A percentile compares a stretch with the other conserved stretches of the same genome.
Evolutionary conservation across 805 yeast genomes (phyloP).

Genomic region (Candida alai): DNA sequence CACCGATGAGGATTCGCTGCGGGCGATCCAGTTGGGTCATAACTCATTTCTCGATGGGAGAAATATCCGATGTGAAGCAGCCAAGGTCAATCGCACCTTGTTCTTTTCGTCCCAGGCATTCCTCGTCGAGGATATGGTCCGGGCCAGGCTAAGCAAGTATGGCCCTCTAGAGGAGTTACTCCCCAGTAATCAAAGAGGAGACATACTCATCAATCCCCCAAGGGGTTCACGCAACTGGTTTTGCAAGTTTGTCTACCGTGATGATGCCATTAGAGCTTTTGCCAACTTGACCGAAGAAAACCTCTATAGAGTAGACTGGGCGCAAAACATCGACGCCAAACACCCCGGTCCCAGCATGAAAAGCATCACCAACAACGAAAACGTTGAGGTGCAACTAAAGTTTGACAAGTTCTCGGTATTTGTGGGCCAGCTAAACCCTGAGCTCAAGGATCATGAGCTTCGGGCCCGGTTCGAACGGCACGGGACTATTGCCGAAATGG

Average conservation of each 20-base stretch:
- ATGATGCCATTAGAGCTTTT: constrained; percentile 84
- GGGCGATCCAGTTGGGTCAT: constrained; percentile 67
- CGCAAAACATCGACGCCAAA: constrained; percentile 65
- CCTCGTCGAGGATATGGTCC: constrained; percentile 30
- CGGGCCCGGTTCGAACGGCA: constrained; percentile 58
- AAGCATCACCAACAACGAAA: constrained; percentile 6
- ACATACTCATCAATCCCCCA: constrained; percentile 9
- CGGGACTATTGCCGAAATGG: constrained; percentile 59
- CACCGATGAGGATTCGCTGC: constrained; percentile 62
- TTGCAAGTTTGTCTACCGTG: constrained; percentile 73
- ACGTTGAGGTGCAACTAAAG: constrained; percentile 7
- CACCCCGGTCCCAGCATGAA: too few species aligned
- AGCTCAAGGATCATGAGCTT: constrained; percentile 53
- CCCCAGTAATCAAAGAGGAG: constrained; percentile 34
- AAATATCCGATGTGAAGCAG: constrained; percentile 81
- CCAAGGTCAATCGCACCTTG: constrained; percentile 85
- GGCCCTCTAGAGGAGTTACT: constrained; percentile 77
- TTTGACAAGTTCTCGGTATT: constrained; percentile 72
- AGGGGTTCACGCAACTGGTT: constrained; percentile 56
- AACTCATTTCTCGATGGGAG: constrained; percentile 69
- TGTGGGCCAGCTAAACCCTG: constrained; percentile 65
- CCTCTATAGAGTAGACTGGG: constrained; percentile 72
- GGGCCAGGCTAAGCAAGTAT: constrained; percentile 41
- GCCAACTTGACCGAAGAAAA: constrained; percentile 57
- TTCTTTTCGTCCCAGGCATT: constrained; percentile 43